These are phyloP conservation scores for Stylosanthes scabra DNA, from an alignment of 331 rosid genomes.

Conservation along the genomic window DNA sequence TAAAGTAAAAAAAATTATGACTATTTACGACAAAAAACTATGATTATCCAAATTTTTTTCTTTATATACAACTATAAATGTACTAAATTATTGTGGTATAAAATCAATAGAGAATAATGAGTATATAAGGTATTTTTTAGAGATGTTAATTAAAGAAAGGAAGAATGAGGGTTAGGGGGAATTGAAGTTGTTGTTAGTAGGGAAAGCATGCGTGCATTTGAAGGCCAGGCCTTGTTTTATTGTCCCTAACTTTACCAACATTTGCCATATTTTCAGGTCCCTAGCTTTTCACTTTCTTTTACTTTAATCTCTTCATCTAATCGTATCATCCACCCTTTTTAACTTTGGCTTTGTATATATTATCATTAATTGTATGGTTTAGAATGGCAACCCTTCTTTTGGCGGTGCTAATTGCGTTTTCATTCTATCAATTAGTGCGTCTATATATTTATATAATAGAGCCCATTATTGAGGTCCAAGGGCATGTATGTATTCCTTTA, in stretches of 20 bases:
- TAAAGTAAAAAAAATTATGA: too few species aligned
- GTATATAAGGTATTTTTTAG: too few species aligned
- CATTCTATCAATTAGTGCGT: background rate
- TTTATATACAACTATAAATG: too few species aligned
- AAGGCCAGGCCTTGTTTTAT: constrained; percentile 58
- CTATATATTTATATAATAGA: background rate
- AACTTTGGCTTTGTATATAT: background rate
- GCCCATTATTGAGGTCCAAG: constrained; percentile 11
- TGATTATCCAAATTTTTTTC: too few species aligned
- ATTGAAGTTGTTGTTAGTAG: constrained; percentile 42
- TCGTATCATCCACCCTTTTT: constrained; percentile 30
- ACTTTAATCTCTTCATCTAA: constrained; percentile 1
- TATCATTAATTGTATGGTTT: constrained; percentile 8
- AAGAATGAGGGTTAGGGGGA: constrained; percentile 22
- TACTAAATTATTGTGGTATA: too few species aligned
- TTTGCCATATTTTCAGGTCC: constrained; percentile 55
- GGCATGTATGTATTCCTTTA: background rate
- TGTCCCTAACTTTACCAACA: constrained; percentile 76
- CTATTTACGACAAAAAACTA: too few species aligned
- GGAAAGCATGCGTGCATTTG: constrained; percentile 66
- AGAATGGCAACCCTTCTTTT: constrained; percentile 37
- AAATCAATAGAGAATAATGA: too few species aligned
- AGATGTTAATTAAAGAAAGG: background rate
- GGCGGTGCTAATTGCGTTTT: constrained; percentile 14
- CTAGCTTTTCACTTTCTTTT: constrained; percentile 29